phyloP scores from a whole-genome alignment of 2,329 filamentous ascomycete genomes.

The Hawksworthiomyces lignivorus region DNA sequence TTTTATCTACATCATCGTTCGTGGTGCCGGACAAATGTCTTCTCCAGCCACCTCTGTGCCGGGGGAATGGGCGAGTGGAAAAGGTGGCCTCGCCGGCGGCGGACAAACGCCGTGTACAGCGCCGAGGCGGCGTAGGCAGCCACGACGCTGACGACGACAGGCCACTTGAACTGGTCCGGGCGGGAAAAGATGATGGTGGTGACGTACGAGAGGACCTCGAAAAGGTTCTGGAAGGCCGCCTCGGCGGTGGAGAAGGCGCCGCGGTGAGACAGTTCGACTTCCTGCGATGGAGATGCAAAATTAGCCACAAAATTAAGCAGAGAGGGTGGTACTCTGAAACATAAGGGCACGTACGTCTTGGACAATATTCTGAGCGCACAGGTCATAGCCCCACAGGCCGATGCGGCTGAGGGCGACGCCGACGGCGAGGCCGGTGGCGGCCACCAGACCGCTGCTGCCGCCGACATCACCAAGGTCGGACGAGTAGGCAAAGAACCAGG shows the following conservation, averaged over 20 bases:
- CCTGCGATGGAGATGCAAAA: no score
- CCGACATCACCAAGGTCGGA: background rate
- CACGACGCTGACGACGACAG: slow-evolving; percentile 48
- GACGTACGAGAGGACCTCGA: slow-evolving; percentile 60
- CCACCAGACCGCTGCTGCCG: slow-evolving; percentile 22
- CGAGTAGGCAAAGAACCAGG: slow-evolving; percentile 30
- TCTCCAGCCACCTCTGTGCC: slow-evolving; percentile 12
- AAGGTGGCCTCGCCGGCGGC: slow-evolving; percentile 51
- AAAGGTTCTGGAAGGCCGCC: slow-evolving; percentile 58
- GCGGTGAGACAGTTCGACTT: slow-evolving; percentile 47
- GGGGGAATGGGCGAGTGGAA: slow-evolving; percentile 35
- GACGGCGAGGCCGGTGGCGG: slow-evolving; percentile 40
- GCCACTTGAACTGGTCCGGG: slow-evolving; percentile 58
- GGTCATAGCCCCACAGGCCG: slow-evolving; percentile 55
- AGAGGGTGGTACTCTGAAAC: background rate
- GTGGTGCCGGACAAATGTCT: slow-evolving; percentile 1
- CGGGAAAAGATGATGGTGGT: slow-evolving; percentile 57
- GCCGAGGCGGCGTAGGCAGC: slow-evolving; percentile 42
- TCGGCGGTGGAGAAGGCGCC: slow-evolving; percentile 64
- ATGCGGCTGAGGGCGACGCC: slow-evolving; percentile 49
- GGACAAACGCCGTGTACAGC: slow-evolving; percentile 50
- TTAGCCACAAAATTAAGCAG: background rate
- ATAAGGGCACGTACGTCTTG: slow-evolving; percentile 42
- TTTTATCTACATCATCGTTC: no score
- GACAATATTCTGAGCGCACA: slow-evolving; percentile 52